Conservation (phyloP, 1,284 basidiomycete genomes). For the Malassezia furfur region DNA sequence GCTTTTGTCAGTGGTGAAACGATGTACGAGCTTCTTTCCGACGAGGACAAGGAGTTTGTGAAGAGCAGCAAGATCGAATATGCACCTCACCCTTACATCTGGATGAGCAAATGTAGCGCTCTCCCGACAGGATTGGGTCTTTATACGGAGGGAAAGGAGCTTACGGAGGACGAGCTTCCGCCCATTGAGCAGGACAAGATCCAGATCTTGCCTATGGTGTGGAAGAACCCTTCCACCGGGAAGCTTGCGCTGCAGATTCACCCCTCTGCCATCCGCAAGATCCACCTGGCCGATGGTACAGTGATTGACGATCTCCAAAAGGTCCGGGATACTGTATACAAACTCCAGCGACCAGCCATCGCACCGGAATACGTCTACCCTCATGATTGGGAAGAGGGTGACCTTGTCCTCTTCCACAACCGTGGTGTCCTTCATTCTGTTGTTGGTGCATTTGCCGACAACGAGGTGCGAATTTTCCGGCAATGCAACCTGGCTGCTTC, state of each 20-base stretch:
- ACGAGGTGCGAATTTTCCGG: conserved; percentile 54
- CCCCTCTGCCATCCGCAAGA: conserved; percentile 33
- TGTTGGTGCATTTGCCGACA: conserved; percentile 55
- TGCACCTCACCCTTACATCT: conserved; percentile 62
- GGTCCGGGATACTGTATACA: conserved; percentile 64
- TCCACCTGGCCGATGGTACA: conserved; percentile 61
- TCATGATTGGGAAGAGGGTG: conserved; percentile 58
- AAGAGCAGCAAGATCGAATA: conserved; percentile 50
- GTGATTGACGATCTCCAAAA: conserved; percentile 61
- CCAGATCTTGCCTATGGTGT: conserved; percentile 63
- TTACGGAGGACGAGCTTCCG: conserved; percentile 60
- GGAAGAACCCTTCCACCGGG: conserved; percentile 75
- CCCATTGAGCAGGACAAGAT: conserved; percentile 63
- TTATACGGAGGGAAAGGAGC: conserved; percentile 64
- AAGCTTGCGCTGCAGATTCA: conserved; percentile 61
- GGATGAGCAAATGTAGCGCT: conserved; percentile 64
- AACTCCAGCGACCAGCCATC: conserved; percentile 71
- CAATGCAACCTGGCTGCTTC: conserved; percentile 68
- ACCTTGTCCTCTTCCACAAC: conserved; percentile 54
- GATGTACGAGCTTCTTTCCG: conserved; percentile 73
- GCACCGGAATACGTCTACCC: conserved; percentile 53
- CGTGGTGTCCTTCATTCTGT: conserved; percentile 68
- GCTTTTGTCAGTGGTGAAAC: conserved; percentile 61
- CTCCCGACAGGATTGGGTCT: conserved; percentile 68
- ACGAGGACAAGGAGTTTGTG: conserved; percentile 67